Base-by-base conservation (phyloP, 495 filamentous ascomycete species). In the Evernia prunastri region DNA sequence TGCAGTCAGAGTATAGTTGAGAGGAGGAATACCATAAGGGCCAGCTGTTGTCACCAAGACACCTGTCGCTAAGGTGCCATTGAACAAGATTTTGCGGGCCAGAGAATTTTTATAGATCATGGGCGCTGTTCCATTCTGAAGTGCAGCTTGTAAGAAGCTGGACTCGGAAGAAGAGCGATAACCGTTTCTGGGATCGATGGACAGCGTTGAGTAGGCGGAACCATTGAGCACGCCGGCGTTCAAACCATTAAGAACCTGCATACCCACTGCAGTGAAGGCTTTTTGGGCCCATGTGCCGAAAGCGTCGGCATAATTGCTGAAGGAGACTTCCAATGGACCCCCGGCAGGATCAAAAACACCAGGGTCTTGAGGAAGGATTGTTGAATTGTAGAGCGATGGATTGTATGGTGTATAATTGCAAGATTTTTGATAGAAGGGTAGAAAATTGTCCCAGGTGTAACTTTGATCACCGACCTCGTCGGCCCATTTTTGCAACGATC, bases 401-500 rank as follows among this genome's bases (percentile, higher is more conserved):
- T 71, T 69, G 15, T 70, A 72, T 1, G 76, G 61, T 3, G 70
- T 75, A 43, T 78, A 78, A 18, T 71, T 56, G 20, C 69, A 59
- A 13, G 72, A 75, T 59, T 73, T 73, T 53, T 77, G 72, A 66
- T 72, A 82, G 40, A 70, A 81, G 2, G 72, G 74, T 8, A 81
- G 63, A 2, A 76, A 63, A n/a, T 78, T 76, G n/a, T 76, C 66
- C 35, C 74, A 81, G 0, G 68, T 67, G 59, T 79, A 83, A 58
- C 73, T 77, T 29, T 73, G 51, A 60, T 82, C 80, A 15, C 74
- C 74, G 37, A 81, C 76, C n/a, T 72, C 63, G 36, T 80, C 73
- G 7, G 79, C 79, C 79, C 80, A 82, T 53, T 56, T 68, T 27
- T 76, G 66, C 70, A 78, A 75, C 8, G 80, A 72, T 12, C 72